Conservation (phyloP, 106 monocot species). For the Dioscorea zingiberensis region DNA sequence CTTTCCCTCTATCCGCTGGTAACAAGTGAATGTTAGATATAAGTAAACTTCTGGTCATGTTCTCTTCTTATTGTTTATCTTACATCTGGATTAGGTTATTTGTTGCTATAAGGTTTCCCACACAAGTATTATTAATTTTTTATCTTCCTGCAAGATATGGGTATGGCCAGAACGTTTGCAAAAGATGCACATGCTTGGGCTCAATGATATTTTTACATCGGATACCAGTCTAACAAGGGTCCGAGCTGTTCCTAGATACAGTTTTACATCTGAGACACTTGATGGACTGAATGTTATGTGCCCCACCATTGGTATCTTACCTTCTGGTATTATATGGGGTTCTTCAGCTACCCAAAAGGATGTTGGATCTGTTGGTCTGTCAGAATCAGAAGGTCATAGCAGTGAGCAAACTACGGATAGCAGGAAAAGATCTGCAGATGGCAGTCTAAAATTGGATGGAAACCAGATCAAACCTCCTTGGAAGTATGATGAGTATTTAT, state of each 20-base stretch:
- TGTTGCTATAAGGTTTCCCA: not conserved
- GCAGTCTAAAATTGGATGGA: not conserved
- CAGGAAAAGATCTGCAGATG: not conserved
- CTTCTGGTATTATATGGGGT: slow-evolving; percentile 60
- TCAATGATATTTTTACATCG: slow-evolving; percentile 55
- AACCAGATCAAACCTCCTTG: not conserved
- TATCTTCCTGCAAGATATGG: slow-evolving; percentile 45
- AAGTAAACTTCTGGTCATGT: not conserved
- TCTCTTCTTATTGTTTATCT: not conserved
- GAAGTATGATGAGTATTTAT: slow-evolving; percentile 27
- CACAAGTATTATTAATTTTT: not conserved
- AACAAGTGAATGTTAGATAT: not conserved
- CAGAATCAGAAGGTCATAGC: too few species aligned
- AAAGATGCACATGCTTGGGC: slow-evolving; percentile 70
- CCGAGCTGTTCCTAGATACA: slow-evolving; percentile 76
- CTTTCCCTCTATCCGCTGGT: not conserved
- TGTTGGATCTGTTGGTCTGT: too few species aligned
- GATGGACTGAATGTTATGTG: slow-evolving; percentile 51
- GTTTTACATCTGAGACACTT: slow-evolving; percentile 49
- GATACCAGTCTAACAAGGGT: slow-evolving; percentile 46
- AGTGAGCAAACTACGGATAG: not conserved
- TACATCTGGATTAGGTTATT: not conserved
- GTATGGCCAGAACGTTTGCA: slow-evolving; percentile 83
- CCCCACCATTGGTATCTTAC: slow-evolving; percentile 78
- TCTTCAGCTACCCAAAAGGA: too few species aligned